phyloP scores from a whole-genome alignment of 2,329 filamentous ascomycete species.

The Colletotrichum lindemuthianum region DNA sequence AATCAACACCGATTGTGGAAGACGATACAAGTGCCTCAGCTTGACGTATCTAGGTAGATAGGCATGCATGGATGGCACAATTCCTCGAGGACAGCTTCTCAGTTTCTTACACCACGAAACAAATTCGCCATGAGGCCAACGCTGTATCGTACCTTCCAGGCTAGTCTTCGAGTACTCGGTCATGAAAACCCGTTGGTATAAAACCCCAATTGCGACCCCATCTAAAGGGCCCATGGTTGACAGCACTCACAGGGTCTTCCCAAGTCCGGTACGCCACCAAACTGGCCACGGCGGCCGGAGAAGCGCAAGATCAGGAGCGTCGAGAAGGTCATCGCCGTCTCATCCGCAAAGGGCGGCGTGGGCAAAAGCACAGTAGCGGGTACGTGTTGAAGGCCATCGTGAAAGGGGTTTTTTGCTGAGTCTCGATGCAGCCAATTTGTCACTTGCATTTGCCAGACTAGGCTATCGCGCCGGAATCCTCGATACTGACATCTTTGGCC shows the following conservation, averaged over 20 bases:
- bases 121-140: conserved; percentile 50
- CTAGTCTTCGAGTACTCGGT: conserved; percentile 45
- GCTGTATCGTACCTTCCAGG: conserved; percentile 48
- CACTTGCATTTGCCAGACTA: conserved; percentile 83
- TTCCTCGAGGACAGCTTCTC: too few relatives aligned
- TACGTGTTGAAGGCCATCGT: conserved; percentile 46
- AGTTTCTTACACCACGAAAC: not conserved
- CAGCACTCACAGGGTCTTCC: conserved; percentile 76
- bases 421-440: conserved; percentile 71
- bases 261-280: conserved; percentile 69
- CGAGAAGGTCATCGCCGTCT: conserved; percentile 93
- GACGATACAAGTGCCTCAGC: not conserved
- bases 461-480: conserved; percentile 88
- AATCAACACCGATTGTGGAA: conserved; percentile 1
- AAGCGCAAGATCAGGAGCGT: conserved; percentile 85
- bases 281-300: conserved; percentile 79
- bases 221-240: not conserved
- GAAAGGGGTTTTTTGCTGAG: conserved; percentile 37
- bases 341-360: conserved; percentile 97
- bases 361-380: conserved; percentile 95
- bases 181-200: conserved; percentile 92
- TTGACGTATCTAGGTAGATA: not conserved
- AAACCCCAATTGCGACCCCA: conserved; percentile 9
- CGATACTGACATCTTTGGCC: conserved; percentile 96
- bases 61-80: too few relatives aligned